Percentiles rank a stretch among this genome's conserved stretches.
phyloP scores from a whole-genome alignment of 176 grass and related monocot genomes.

The Raddia distichophylla region DNA sequence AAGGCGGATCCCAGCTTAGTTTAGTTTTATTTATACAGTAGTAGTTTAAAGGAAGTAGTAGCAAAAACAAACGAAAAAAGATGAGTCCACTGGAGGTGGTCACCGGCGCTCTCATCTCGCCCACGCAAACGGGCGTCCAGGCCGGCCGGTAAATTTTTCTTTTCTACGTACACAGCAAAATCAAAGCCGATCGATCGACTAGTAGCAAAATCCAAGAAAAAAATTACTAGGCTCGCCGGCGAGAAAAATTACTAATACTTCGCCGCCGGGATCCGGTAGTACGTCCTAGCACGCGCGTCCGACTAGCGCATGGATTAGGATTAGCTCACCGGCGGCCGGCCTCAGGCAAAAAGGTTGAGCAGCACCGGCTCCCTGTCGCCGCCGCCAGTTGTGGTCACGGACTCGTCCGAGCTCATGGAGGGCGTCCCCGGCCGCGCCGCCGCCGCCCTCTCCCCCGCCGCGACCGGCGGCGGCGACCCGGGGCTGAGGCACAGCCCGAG shows the following conservation, averaged over 20 bases:
- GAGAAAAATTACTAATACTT: slow-evolving; percentile 13
- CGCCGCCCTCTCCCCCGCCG: slow-evolving; percentile 7
- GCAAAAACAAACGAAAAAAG: neutral
- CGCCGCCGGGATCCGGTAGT: slow-evolving; percentile 14
- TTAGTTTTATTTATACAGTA: neutral
- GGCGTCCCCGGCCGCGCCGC: slow-evolving; percentile 58
- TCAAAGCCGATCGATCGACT: neutral
- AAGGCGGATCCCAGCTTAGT: neutral
- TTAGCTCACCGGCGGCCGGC: neutral
- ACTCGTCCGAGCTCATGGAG: slow-evolving; percentile 71
- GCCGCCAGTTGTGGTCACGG: slow-evolving; percentile 59
- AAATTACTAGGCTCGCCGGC: slow-evolving; percentile 35
- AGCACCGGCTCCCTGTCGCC: slow-evolving; percentile 53
- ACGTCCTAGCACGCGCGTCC: neutral
- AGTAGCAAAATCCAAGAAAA: slow-evolving; percentile 21
- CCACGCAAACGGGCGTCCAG: slow-evolving; percentile 59
- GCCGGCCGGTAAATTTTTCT: slow-evolving; percentile 35
- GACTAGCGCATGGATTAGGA: slow-evolving; percentile 2
- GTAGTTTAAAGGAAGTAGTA: neutral
- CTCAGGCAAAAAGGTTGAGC: slow-evolving; percentile 78
- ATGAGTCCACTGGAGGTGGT: slow-evolving; percentile 13
- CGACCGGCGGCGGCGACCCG: slow-evolving; percentile 2
- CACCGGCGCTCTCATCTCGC: slow-evolving; percentile 65
- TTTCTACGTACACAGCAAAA: slow-evolving; percentile 46
- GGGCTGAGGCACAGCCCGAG: slow-evolving; percentile 55